Evolutionary conservation across 169 alveolate genomes (phyloP), one percentile per base, ranked within the genome.

Genomic region (Eimeria praecox): DNA sequence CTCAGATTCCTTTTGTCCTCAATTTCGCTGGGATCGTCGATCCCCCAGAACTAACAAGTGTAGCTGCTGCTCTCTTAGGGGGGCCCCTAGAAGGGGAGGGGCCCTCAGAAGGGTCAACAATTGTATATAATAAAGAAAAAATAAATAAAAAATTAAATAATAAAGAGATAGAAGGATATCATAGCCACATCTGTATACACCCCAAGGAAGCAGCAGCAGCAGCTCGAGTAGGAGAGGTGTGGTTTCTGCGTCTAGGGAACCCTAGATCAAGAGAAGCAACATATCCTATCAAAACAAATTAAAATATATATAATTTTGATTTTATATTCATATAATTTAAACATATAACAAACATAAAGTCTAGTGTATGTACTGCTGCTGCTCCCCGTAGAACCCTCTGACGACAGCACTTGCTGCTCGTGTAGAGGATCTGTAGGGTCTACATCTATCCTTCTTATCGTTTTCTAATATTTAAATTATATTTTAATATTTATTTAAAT

Each of bases 211-310:
- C 49, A 2, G 46, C 80, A n/a, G 9, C 80, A n/a, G 14, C 40
- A n/a, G 49, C 44, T 0, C n/a, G n/a, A n/a, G n/a, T n/a, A n/a
- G n/a, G n/a, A n/a, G 87, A 77, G 87, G 33, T 77, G 35, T 77
- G 87, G 87, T n/a, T 40, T 12, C 30, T 77, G 52, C 40, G 62
- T 20, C 87, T 77, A 18, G 30, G 44, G 44, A 22, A 44, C 18
- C 20, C 80, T n/a, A n/a, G n/a, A 16, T 12, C 22, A n/a, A 12
- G 80, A 69, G 80, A 27, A 0, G 3, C 3, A 2, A 27, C 6
- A 69, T 33, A 10, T 12, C 40, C 3, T 18, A 16, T 5, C 3
- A 16, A 20, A 59, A 59, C 22, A 59, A 59, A 59, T 16, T 22
- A 59, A 59, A n/a, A n/a, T n/a, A 59, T 59, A 59, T 59, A 2